phyloP scores from a whole-genome alignment of 768 basidiomycete genomes.

The Psilocybe sp. region DNA sequence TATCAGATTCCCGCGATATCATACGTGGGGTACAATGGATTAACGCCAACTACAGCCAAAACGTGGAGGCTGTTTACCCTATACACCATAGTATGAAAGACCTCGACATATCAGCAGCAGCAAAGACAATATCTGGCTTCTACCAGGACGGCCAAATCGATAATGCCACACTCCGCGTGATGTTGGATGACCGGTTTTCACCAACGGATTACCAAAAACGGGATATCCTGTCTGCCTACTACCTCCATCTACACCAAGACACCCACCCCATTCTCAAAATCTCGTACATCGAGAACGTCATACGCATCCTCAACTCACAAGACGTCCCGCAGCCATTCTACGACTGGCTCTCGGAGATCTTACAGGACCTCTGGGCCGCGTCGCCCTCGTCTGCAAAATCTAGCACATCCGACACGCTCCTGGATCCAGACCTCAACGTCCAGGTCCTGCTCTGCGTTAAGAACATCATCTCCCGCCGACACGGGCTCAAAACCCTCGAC shows the following conservation, averaged over 20 bases:
- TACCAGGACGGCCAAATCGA: conserved; percentile 24
- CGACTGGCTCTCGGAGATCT: conserved; percentile 27
- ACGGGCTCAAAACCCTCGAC: conserved; percentile 20
- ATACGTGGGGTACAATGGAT: conserved; percentile 26
- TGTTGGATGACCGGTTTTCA: conserved; percentile 29
- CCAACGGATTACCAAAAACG: conserved; percentile 24
- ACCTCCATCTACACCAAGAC: conserved; percentile 25
- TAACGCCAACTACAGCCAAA: conserved; percentile 25
- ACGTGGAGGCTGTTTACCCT: conserved; percentile 24
- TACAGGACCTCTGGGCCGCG: conserved; percentile 21
- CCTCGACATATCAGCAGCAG: conserved; percentile 20
- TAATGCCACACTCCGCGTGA: conserved; percentile 23
- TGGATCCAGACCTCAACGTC: conserved; percentile 19
- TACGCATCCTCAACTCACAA: conserved; percentile 28
- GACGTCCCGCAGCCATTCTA: conserved; percentile 28
- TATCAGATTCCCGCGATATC: conserved; percentile 21
- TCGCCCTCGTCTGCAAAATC: conserved; percentile 5
- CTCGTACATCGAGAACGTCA: conserved; percentile 24
- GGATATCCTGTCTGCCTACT: conserved; percentile 26
- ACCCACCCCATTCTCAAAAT: conserved; percentile 20
- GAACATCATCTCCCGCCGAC: conserved; percentile 18
- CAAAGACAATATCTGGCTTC: conserved; percentile 20
- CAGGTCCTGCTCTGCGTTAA: conserved; percentile 26
- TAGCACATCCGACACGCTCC: conserved; percentile 1
- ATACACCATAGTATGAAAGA: conserved; percentile 24